Base-by-base conservation (phyloP, 2,329 filamentous ascomycete genomes). In the Pseudohalonectria lignicola region DNA sequence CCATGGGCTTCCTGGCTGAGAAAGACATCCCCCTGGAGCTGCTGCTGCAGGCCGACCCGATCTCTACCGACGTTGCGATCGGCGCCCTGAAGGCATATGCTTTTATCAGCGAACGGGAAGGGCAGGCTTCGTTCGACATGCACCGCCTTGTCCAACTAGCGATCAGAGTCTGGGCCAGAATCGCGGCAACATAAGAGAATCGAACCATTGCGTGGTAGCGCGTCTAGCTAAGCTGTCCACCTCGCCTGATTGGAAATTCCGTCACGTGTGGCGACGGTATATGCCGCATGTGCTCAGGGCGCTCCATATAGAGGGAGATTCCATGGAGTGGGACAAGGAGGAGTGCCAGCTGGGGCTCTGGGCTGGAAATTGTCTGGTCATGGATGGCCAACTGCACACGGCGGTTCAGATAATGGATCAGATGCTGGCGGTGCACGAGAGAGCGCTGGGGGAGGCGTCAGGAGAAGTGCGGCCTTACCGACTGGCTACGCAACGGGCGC, bases 71-170 rank as follows among this genome's bases (percentile, higher is more conserved):
- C 3, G 45, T 55, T 15, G 53, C 51, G 8, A 40, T 57, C 9
- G 47, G 48, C 0, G 50, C 34, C 1, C 40, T 57, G 1, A 47
- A 47, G 21, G 50, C 41, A 8, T 59, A 57, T 36, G 49, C 48
- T 5, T 61, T 62, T 23, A 44, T 62, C 16, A 43, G 39, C 3
- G 30, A 54, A 21, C 51, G 46, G 2, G 21, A 43, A 9, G 38
- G 40, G 7, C 4, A 16, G 2, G 26, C 40, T 12, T 41, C 40
- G 3, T 51, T 48, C 21, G 53, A 56, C 34, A 55, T 60, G 9
- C 53, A 60, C 26, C 48, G 54, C 9, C 45, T 60, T 4, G 51
- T 60, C 17, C 49, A 45, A 23, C 23, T 59, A 11, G 48, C 49
- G 4, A 54, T 50, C 8, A 7, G 12, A 26, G 23, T 12, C 12